Evolutionary conservation across 163 green algal species (phyloP).

Genomic region (Chlamydomonas reinhardtii): DNA sequence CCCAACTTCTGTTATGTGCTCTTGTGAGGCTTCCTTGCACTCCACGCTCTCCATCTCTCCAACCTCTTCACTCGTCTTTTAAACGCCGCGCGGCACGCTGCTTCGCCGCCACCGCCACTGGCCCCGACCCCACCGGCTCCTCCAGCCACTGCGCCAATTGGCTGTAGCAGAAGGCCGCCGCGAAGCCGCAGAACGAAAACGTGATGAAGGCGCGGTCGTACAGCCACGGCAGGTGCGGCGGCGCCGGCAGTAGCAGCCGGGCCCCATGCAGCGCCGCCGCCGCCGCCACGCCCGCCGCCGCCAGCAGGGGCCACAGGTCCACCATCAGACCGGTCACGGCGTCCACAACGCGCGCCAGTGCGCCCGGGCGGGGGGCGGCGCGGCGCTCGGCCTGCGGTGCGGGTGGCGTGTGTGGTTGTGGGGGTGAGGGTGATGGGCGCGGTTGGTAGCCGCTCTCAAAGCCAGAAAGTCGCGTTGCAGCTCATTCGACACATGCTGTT

Average conservation of each 20-base stretch:
- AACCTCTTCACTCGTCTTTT: background rate
- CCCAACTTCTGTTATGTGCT: too few species aligned
- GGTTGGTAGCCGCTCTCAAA: too few species aligned
- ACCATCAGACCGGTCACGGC: background rate
- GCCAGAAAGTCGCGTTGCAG: too few species aligned
- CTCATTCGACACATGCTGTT: too few species aligned
- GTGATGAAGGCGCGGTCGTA: slow-evolving; percentile 69
- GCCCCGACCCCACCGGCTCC: background rate
- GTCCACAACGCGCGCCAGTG: background rate
- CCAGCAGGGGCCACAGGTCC: background rate
- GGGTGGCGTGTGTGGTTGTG: background rate
- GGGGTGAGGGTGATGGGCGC: too few species aligned
- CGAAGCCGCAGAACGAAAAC: slow-evolving; percentile 67
- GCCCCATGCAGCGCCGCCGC: slow-evolving; percentile 20
- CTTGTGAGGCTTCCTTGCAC: too few species aligned
- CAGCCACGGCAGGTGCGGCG: slow-evolving; percentile 70
- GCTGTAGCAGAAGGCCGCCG: slow-evolving; percentile 42
- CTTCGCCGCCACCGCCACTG: background rate
- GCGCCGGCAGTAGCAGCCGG: slow-evolving; percentile 49
- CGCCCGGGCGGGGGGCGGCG: too few species aligned
- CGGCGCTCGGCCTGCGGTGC: background rate
- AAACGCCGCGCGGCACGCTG: background rate
- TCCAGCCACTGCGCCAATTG: slow-evolving; percentile 49
- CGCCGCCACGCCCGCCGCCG: background rate
- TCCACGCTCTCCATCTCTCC: too few species aligned